Evolutionary conservation across 2,329 filamentous ascomycete genomes (phyloP).

Genomic region (Paraconiothyrium brasiliense): DNA sequence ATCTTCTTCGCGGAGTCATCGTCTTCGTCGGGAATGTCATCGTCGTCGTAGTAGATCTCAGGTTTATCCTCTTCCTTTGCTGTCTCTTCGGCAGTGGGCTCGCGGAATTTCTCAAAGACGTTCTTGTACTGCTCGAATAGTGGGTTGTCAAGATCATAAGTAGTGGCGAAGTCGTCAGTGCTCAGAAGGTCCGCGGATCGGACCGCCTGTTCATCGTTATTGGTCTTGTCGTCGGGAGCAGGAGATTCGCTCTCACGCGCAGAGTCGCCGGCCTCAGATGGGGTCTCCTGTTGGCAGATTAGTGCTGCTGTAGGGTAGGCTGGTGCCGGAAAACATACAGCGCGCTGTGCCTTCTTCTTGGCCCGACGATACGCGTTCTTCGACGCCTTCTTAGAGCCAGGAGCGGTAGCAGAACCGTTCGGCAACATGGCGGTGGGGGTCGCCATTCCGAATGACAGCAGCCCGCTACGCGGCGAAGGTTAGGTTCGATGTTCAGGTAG

Average conservation of each 20-base stretch:
- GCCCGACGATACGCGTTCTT: slow-evolving; percentile 95
- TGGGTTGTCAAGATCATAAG: slow-evolving; percentile 74
- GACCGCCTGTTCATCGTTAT: slow-evolving; percentile 49
- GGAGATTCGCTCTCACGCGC: slow-evolving; percentile 51
- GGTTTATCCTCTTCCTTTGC: slow-evolving; percentile 73
- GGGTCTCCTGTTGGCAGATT: slow-evolving; percentile 45
- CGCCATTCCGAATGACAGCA: slow-evolving; percentile 9
- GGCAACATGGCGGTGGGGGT: slow-evolving; percentile 35
- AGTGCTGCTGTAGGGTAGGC: slow-evolving; percentile 21
- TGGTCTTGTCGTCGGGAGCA: slow-evolving; percentile 42
- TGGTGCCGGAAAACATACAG: slow-evolving; percentile 51
- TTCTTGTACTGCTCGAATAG: slow-evolving; percentile 84
- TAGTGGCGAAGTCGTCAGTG: slow-evolving; percentile 52
- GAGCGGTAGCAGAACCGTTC: slow-evolving; percentile 36
- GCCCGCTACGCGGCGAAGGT: slow-evolving; percentile 9
- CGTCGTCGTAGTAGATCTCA: slow-evolving; percentile 82
- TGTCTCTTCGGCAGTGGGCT: slow-evolving; percentile 67
- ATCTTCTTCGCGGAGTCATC: slow-evolving; percentile 75
- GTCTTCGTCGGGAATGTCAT: slow-evolving; percentile 86
- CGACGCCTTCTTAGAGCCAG: slow-evolving; percentile 71
- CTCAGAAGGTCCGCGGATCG: slow-evolving; percentile 56
- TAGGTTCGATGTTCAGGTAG: background rate
- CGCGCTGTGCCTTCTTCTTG: slow-evolving; percentile 91
- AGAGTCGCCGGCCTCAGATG: slow-evolving; percentile 43
- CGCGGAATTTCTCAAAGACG: slow-evolving; percentile 78